These are phyloP conservation scores for Epichloe amarillans DNA, from an alignment of 2,329 filamentous ascomycete species.

Conservation along the genomic window DNA sequence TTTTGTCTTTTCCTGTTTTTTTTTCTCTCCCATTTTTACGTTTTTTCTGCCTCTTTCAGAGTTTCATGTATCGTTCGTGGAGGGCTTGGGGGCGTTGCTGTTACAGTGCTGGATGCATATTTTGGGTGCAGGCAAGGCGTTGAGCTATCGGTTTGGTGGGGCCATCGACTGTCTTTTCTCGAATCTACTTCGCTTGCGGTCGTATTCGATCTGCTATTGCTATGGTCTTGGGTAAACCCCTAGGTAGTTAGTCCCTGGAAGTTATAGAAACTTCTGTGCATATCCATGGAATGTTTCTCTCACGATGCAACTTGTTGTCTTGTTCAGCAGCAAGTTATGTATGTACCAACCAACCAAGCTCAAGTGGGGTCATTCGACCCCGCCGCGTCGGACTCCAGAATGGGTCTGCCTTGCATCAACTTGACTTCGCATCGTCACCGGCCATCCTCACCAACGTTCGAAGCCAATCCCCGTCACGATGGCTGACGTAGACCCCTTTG, in stretches of 20 bases:
- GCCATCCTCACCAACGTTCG: neutral
- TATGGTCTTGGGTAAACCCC: no score
- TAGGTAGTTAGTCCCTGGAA: no score
- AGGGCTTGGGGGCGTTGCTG: slow-evolving; percentile 2
- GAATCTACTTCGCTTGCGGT: no score
- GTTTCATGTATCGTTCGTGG: neutral
- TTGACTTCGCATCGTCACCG: neutral
- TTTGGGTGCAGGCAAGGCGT: neutral
- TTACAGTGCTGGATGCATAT: neutral
- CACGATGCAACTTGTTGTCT: no score
- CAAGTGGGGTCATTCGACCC: neutral
- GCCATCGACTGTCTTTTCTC: no score
- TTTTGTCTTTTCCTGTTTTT: no score
- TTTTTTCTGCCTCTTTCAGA: neutral
- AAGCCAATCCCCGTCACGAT: slow-evolving; percentile 16
- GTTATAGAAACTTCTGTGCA: no score
- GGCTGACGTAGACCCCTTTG: slow-evolving; percentile 51
- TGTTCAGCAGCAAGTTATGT: neutral
- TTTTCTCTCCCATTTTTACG: no score
- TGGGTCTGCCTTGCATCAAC: neutral
- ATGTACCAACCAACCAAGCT: neutral
- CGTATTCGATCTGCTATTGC: no score
- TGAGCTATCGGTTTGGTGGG: neutral
- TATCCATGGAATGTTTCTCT: no score
- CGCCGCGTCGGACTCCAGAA: neutral